A percentile compares a stretch with the other conserved stretches of the same genome.
phyloP scores from a whole-genome alignment of 2,329 filamentous ascomycete species.

The Neopestalotiopsis clavispora region DNA sequence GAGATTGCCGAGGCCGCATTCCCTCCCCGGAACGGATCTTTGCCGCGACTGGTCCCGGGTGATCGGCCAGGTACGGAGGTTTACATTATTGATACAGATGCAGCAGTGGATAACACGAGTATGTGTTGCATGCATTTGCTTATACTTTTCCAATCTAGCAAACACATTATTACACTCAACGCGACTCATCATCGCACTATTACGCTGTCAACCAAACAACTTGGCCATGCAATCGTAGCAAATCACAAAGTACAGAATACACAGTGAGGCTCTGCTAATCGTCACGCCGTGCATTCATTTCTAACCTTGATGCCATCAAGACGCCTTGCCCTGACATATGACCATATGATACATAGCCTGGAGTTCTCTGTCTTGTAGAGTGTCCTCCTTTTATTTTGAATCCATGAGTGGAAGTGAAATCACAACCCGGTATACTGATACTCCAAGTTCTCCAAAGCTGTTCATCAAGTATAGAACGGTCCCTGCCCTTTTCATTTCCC shows the following conservation, averaged over 20 bases:
- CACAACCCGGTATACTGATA: background rate
- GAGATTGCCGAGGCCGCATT: slow-evolving; percentile 17
- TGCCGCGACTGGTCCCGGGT: background rate
- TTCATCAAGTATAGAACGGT: background rate
- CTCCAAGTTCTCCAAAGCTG: background rate
- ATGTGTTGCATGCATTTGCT: background rate
- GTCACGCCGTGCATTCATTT: slow-evolving; percentile 24
- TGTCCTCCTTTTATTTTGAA: slow-evolving; percentile 22
- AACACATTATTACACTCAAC: background rate
- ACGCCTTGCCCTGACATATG: slow-evolving; percentile 30
- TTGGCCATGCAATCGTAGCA: background rate
- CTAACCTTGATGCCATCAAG: slow-evolving; percentile 24
- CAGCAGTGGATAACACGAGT: background rate
- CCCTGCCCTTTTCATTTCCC: slow-evolving; percentile 2
- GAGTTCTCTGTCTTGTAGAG: slow-evolving; percentile 24
- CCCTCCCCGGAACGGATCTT: background rate
- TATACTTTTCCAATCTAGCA: no score
- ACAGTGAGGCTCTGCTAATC: slow-evolving; percentile 4
- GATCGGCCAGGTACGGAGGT: slow-evolving; percentile 12
- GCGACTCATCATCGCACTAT: background rate
- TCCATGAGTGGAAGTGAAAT: slow-evolving; percentile 12
- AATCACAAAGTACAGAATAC: background rate
- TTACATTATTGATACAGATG: background rate
- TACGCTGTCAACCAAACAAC: background rate
- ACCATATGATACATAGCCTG: slow-evolving; percentile 33